A percentile compares a stretch with the other conserved stretches of the same genome.
phyloP scores from a whole-genome alignment of 345 rosid species.

The Eucalyptus pauciflora region DNA sequence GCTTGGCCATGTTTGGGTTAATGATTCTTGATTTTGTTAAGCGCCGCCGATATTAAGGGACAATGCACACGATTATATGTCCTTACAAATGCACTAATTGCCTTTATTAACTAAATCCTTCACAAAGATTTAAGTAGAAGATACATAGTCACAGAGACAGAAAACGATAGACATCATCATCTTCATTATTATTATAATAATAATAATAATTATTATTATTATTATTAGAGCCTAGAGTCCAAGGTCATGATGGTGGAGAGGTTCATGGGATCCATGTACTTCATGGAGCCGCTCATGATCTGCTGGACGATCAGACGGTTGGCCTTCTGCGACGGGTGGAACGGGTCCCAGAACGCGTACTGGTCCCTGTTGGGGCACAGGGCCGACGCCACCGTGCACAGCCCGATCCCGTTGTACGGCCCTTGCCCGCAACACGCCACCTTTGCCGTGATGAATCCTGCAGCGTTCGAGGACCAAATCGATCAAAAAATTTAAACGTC shows the following conservation, averaged over 20 bases:
- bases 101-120: not conserved
- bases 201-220: fast-evolving
- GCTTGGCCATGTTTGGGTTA: not conserved
- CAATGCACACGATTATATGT: too few relatives aligned
- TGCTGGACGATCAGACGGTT: conserved; percentile 40
- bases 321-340: conserved; percentile 81
- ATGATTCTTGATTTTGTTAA: not conserved
- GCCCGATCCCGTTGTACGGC: conserved; percentile 62
- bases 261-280: conserved; percentile 74
- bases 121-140: not conserved
- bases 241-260: conserved; percentile 54
- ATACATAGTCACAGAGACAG: not conserved
- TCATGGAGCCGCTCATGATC: conserved; percentile 33
- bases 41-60: not conserved
- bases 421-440: conserved; percentile 90
- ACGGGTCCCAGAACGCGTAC: conserved; percentile 73
- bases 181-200: not conserved
- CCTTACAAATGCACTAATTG: not conserved
- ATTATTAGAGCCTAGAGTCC: conserved; percentile 16
- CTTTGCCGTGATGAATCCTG: conserved; percentile 54
- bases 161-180: not conserved
- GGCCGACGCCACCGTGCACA: conserved; percentile 52
- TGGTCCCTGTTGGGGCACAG: conserved; percentile 45
- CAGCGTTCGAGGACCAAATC: not conserved
- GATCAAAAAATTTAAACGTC: not conserved